These are phyloP conservation scores for Fusarium anguioides DNA, from an alignment of 2,329 filamentous ascomycete genomes.

Conservation along the genomic window DNA sequence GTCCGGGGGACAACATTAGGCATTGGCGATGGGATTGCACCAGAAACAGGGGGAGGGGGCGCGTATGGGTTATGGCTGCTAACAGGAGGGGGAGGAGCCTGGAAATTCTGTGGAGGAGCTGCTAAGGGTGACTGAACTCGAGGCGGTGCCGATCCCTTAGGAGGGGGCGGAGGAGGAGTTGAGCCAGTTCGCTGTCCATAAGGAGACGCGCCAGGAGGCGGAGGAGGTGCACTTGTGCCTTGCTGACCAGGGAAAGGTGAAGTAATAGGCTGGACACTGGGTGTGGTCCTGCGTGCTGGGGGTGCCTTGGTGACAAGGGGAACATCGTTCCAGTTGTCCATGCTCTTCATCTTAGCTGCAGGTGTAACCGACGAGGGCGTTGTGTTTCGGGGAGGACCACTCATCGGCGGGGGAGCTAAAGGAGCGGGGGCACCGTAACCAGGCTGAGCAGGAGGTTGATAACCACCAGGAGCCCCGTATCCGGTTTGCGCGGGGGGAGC, in stretches of 20 bases:
- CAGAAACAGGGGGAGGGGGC: slow-evolving; percentile 69
- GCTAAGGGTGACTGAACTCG: slow-evolving; percentile 78
- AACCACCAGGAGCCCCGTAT: slow-evolving; percentile 55
- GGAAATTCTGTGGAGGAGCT: slow-evolving; percentile 63
- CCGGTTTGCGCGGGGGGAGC: slow-evolving; percentile 49
- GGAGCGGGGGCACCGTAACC: slow-evolving; percentile 53
- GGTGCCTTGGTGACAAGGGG: slow-evolving; percentile 80
- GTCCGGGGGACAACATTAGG: slow-evolving; percentile 76
- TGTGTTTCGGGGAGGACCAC: slow-evolving; percentile 65
- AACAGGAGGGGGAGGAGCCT: slow-evolving; percentile 59
- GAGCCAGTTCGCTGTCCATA: slow-evolving; percentile 71
- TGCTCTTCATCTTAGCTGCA: slow-evolving; percentile 76
- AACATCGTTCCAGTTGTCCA: slow-evolving; percentile 93
- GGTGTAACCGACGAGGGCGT: slow-evolving; percentile 73
- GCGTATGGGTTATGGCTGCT: slow-evolving; percentile 70
- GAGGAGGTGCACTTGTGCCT: slow-evolving; percentile 65
- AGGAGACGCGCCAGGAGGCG: slow-evolving; percentile 59
- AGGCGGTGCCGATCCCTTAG: slow-evolving; percentile 78
- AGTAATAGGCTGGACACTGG: slow-evolving; percentile 74
- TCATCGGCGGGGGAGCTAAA: slow-evolving; percentile 50
- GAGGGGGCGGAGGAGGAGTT: slow-evolving; percentile 83
- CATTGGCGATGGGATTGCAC: slow-evolving; percentile 69
- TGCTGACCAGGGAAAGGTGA: slow-evolving; percentile 80
- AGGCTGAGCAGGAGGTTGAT: slow-evolving; percentile 62
- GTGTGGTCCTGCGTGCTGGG: slow-evolving; percentile 79